Base-by-base conservation (phyloP, 306 rosid species). In the Abrus pulchellus region DNA sequence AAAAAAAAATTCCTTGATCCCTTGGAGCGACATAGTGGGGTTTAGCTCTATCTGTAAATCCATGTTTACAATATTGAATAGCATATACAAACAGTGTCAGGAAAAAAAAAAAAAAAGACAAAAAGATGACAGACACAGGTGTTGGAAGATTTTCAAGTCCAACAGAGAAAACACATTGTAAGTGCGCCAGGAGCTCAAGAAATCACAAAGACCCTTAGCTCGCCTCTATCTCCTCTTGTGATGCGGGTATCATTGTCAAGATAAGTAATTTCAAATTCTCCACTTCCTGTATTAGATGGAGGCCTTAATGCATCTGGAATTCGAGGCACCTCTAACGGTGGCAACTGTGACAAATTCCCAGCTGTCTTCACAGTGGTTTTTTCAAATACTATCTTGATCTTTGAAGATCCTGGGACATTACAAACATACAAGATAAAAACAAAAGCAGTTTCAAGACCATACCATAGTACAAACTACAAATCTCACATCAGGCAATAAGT, bases 251-350 rank as follows among this genome's bases (percentile, higher is more conserved):
- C 92, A 0, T 74, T 9, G 40, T 91, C 99, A 34, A 91, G 78
- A 79, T 89, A 95, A 14, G 99, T 93, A 67, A 95, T 91, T 84
- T 95, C 97, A 86, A 93, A 95, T 40, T 91, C 98, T 56, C 98
- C 94, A 66, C 82, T 89, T 77, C 98, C 93, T 6, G 48, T 68
- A 77, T 95, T 88, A 13, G 98, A 88, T 45, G 85, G 83, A 50
- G 92, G 97, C 91, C 98, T 90, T 0, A 95, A 82, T 68, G 82
- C 86, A 67, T 93, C 97, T 6, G 99, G 99, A 86, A 93, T 56
- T 68, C 76, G 91, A 47, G 99, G 98, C 62, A 95, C 0, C 74
- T 93, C 98, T 0, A 95, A 80, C 5, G 97, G 93, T 6, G 98
- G 99, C 82, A 93, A 89, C 62, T 95, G 99, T 40, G 96, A 87